phyloP scores from a whole-genome alignment of 148 eudicot species.

The Simmondsia chinensis region DNA sequence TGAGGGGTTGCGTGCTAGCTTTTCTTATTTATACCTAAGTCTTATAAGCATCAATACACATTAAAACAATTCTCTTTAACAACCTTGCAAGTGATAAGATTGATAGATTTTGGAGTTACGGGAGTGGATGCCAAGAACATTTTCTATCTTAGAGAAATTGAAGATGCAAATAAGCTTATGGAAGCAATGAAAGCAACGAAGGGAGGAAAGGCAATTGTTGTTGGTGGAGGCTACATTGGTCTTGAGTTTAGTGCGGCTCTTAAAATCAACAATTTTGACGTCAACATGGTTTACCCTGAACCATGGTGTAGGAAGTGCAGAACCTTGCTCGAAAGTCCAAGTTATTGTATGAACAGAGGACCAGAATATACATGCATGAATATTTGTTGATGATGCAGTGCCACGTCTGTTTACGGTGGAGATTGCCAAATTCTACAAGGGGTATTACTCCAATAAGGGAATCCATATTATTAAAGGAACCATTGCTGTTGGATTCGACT shows the following conservation, averaged over 20 bases:
- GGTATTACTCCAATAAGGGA: slow-evolving; percentile 71
- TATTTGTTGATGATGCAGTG: slow-evolving; percentile 42
- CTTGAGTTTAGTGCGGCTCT: slow-evolving; percentile 91
- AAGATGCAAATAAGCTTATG: slow-evolving; percentile 84
- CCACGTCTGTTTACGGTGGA: slow-evolving; percentile 90
- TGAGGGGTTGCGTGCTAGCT: no score
- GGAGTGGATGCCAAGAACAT: slow-evolving; percentile 96
- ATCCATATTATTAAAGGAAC: slow-evolving; percentile 82
- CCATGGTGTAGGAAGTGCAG: slow-evolving; percentile 99
- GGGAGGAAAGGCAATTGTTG: slow-evolving; percentile 77
- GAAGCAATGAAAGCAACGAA: slow-evolving; percentile 77
- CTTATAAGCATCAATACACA: neutral
- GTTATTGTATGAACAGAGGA: no score
- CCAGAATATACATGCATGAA: neutral
- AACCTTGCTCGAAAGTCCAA: neutral
- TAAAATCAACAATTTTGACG: slow-evolving; percentile 67
- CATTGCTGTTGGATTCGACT: slow-evolving; percentile 70
- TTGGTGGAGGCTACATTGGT: slow-evolving; percentile 99
- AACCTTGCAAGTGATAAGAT: slow-evolving; percentile 51
- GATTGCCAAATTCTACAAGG: slow-evolving; percentile 90
- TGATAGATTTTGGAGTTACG: slow-evolving; percentile 83
- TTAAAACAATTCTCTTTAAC: slow-evolving; percentile 1
- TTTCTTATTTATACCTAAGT: neutral
- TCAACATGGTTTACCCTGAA: slow-evolving; percentile 96
- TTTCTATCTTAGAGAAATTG: slow-evolving; percentile 82